phyloP scores from a whole-genome alignment of 805 yeast species.

The Dipodascus albidus region DNA sequence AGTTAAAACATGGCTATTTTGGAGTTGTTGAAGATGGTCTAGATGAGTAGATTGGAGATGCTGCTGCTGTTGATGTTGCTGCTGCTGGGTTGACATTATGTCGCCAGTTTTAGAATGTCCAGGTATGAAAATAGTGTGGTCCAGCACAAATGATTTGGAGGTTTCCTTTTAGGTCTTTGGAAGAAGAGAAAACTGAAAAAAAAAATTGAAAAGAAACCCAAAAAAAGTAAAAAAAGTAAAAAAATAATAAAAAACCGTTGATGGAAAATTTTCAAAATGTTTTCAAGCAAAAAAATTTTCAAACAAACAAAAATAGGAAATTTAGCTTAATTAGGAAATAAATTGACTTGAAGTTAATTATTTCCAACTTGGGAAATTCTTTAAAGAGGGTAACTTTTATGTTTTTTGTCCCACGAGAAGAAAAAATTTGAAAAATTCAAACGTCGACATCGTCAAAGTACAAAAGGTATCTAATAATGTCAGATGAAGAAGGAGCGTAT shows the following conservation, averaged over 20 bases:
- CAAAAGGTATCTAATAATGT: slow-evolving; percentile 20
- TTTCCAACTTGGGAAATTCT: background rate
- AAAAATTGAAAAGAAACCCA: too few relatives aligned
- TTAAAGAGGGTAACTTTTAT: background rate
- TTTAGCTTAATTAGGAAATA: background rate
- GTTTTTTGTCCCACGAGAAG: background rate
- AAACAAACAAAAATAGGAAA: background rate
- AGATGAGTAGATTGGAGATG: background rate
- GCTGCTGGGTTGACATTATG: background rate
- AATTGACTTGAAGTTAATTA: background rate
- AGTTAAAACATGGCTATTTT: background rate
- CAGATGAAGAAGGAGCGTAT: slow-evolving; percentile 34
- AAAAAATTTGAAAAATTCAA: background rate
- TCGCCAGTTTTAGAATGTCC: background rate
- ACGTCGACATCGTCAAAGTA: background rate
- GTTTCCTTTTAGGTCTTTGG: background rate
- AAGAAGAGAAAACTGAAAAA: too few relatives aligned
- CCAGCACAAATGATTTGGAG: background rate
- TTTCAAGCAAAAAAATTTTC: background rate
- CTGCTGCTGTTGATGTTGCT: background rate
- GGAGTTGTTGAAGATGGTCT: background rate
- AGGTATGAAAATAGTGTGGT: background rate
- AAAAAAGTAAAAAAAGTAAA: too few relatives aligned
- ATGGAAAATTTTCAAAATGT: background rate
- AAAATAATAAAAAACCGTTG: background rate